These are phyloP conservation scores for Cardamine occulta DNA, from an alignment of 345 rosid species.

Conservation along the genomic window DNA sequence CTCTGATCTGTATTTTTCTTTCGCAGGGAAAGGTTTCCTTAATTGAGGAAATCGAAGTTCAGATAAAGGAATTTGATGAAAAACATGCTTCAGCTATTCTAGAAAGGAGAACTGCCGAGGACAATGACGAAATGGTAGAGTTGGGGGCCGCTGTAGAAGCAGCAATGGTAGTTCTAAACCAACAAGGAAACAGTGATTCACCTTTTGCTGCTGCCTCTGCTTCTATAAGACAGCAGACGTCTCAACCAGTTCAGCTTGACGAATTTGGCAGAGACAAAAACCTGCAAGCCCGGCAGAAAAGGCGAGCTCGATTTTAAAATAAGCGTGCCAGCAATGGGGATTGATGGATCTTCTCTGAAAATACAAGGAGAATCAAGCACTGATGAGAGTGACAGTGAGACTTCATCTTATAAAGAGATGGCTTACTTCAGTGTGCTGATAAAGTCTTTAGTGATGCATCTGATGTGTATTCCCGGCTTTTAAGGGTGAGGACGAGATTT, in stretches of 20 bases:
- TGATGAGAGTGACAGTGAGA: conserved; percentile 94
- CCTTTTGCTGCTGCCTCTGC: conserved; percentile 65
- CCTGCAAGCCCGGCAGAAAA: conserved; percentile 43
- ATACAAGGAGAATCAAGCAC: conserved; percentile 96
- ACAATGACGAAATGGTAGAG: conserved; percentile 83
- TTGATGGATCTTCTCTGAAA: conserved; percentile 61
- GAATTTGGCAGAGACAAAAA: conserved; percentile 53
- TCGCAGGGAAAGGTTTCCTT: conserved; percentile 81
- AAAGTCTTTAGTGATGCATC: conserved; percentile 84
- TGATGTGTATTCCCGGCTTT: conserved; percentile 86
- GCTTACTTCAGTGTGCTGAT: conserved; percentile 73
- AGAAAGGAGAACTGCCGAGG: conserved; percentile 84
- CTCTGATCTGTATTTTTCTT: conserved; percentile 11
- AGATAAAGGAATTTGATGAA: conserved; percentile 77
- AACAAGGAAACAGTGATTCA: conserved; percentile 62
- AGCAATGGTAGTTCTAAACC: conserved; percentile 63
- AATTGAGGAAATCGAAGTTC: conserved; percentile 88
- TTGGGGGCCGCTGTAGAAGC: conserved; percentile 86
- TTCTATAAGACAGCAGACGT: conserved; percentile 59
- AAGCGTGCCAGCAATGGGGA: conserved; percentile 71
- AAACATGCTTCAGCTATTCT: conserved; percentile 67
- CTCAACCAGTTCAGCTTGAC: conserved; percentile 75
- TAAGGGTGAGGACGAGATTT: conserved; percentile 72
- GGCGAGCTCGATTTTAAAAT: conserved; percentile 70
- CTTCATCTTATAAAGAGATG: conserved; percentile 68